Percentiles rank a stretch among this genome's conserved stretches.
Evolutionary conservation across 805 yeast species (phyloP).

Genomic region (Candida yuanshanica): DNA sequence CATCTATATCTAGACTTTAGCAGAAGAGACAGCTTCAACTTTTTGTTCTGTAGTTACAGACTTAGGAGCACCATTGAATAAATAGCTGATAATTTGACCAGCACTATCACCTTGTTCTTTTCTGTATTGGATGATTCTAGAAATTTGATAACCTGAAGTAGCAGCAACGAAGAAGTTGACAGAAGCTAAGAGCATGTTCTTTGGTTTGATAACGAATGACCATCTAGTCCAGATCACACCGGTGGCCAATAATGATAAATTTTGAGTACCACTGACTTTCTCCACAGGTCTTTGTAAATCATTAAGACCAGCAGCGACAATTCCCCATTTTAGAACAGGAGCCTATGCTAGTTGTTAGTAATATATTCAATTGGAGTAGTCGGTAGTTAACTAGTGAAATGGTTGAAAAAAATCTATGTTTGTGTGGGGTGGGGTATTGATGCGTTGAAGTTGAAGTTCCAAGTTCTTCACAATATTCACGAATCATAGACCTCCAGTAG

Average conservation of each 20-base stretch:
- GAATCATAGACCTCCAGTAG: too few species aligned
- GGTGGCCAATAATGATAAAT: slow-evolving; percentile 69
- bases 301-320: slow-evolving; percentile 86
- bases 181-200: slow-evolving; percentile 79
- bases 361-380: too few species aligned
- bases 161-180: slow-evolving; percentile 91
- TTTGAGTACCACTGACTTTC: slow-evolving; percentile 81
- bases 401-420: not conserved
- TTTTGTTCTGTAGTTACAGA: not conserved
- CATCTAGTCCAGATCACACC: slow-evolving; percentile 98
- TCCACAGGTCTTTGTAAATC: slow-evolving; percentile 91
- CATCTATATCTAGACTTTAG: not conserved
- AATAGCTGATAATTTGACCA: slow-evolving; percentile 47
- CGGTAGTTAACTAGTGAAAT: too few species aligned
- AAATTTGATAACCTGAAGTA: slow-evolving; percentile 82
- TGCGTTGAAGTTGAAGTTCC: too few species aligned
- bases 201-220: slow-evolving; percentile 91
- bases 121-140: slow-evolving; percentile 68
- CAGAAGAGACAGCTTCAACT: not conserved
- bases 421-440: not conserved
- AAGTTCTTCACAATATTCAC: too few species aligned
- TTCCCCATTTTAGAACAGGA: slow-evolving; percentile 51
- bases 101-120: slow-evolving; percentile 54
- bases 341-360: slow-evolving; percentile 10
- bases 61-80: slow-evolving; percentile 5